Evolutionary conservation across 345 rosid genomes (phyloP).

Genomic region (Acer campestre): DNA sequence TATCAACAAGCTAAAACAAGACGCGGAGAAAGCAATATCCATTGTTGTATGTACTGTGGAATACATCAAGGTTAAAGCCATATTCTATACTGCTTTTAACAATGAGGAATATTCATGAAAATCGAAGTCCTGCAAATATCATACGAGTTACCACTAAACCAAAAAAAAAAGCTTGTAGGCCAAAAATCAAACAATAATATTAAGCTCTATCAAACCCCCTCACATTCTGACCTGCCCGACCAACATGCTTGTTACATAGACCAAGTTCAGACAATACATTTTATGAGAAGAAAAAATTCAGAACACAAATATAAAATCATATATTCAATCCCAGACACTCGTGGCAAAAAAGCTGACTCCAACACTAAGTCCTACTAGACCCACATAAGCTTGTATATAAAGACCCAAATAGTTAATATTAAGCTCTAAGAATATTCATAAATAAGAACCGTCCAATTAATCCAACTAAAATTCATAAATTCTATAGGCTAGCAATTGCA

Average conservation of each 20-base stretch:
- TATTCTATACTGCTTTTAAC: neutral
- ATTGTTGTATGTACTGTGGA: neutral
- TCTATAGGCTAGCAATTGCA: conserved; percentile 14
- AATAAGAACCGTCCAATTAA: neutral
- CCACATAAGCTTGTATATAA: neutral
- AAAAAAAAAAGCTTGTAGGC: neutral
- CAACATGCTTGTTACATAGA: neutral
- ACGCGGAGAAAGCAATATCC: neutral
- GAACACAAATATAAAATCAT: neutral
- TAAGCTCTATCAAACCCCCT: neutral
- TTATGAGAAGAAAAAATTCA: neutral
- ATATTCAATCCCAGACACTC: neutral
- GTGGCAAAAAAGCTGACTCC: too few relatives aligned
- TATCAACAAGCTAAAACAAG: conserved; percentile 8
- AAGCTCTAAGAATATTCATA: neutral
- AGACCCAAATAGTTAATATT: neutral
- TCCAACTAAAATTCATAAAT: neutral
- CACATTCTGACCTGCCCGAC: neutral
- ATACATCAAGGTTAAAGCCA: neutral
- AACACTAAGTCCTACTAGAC: neutral
- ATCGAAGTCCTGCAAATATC: neutral
- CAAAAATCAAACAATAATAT: too few relatives aligned
- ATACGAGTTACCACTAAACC: neutral
- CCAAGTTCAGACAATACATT: neutral
- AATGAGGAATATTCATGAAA: neutral